Evolutionary conservation across 2,329 filamentous ascomycete genomes (phyloP).

Genomic region (Fusarium caatingaense): DNA sequence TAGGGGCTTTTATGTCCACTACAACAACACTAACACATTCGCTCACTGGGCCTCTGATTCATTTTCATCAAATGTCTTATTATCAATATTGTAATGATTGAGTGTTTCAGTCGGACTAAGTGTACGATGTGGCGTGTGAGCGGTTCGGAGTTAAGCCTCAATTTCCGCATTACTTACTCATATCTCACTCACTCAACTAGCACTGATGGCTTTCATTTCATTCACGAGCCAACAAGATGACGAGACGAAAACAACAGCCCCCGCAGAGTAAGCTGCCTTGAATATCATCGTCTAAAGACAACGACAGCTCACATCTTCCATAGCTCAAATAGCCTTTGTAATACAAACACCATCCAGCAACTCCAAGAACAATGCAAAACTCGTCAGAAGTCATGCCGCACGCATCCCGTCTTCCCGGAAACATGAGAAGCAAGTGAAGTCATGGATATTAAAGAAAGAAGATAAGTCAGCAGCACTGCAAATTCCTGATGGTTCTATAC

Average conservation of each 20-base stretch:
- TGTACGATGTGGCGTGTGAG: background rate
- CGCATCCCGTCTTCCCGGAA: background rate
- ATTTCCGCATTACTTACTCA: background rate
- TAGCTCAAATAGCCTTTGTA: conserved; percentile 22
- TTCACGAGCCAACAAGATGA: background rate
- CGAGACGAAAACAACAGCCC: background rate
- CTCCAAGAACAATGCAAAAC: background rate
- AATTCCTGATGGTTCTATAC: conserved; percentile 13
- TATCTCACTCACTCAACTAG: background rate
- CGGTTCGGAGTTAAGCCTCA: background rate
- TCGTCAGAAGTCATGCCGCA: conserved; percentile 28
- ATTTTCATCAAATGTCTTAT: background rate
- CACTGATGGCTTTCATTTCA: fast-evolving
- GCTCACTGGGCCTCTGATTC: no score
- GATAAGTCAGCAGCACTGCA: background rate
- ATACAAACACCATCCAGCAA: background rate
- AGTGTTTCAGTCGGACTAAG: background rate
- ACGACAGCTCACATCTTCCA: background rate
- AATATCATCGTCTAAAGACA: fast-evolving
- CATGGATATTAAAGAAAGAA: conserved; percentile 27
- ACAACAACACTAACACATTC: background rate
- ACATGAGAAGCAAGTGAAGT: background rate
- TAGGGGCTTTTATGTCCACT: background rate
- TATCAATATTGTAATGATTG: background rate
- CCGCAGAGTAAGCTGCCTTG: background rate